Conservation (phyloP, 2,329 filamentous ascomycete genomes). For the Ambrosiella xylebori region DNA sequence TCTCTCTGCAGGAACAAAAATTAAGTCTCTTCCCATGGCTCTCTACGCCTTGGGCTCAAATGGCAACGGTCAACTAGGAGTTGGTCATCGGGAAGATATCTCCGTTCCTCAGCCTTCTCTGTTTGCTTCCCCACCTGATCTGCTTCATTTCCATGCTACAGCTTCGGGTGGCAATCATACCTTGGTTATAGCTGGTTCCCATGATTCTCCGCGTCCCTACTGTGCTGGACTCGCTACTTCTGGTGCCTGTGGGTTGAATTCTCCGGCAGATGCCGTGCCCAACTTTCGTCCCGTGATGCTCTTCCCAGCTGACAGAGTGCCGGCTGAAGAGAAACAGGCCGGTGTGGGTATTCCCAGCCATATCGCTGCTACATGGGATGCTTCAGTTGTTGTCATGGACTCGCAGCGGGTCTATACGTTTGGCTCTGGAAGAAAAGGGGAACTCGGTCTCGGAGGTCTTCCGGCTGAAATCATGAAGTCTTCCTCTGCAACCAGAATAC, state of each 20-base stretch:
- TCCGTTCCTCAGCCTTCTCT: constrained; percentile 44
- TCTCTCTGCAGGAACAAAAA: neutral
- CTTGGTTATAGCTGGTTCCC: constrained; percentile 36
- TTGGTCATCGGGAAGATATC: constrained; percentile 54
- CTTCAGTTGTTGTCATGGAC: constrained; percentile 44
- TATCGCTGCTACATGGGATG: constrained; percentile 64
- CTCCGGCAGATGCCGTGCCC: constrained; percentile 9
- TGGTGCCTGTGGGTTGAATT: constrained; percentile 35
- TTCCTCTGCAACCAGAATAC: constrained; percentile 31
- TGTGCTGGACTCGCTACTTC: constrained; percentile 6
- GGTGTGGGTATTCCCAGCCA: constrained; percentile 17
- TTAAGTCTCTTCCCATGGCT: constrained; percentile 14
- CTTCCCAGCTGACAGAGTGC: constrained; percentile 1
- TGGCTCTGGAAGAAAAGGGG: constrained; percentile 52
- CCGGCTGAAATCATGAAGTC: constrained; percentile 26
- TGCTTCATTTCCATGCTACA: constrained; percentile 18
- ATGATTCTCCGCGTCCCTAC: constrained; percentile 16
- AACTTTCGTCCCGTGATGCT: constrained; percentile 12
- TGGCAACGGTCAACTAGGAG: constrained; percentile 56
- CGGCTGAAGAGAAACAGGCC: neutral
- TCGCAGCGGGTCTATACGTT: constrained; percentile 37
- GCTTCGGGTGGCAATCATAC: constrained; percentile 76
- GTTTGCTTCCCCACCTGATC: constrained; percentile 30
- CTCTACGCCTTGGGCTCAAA: constrained; percentile 61
- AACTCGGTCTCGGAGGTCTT: constrained; percentile 46